phyloP scores from a whole-genome alignment of 495 filamentous ascomycete genomes.

The Trichocladium uniseriatum region DNA sequence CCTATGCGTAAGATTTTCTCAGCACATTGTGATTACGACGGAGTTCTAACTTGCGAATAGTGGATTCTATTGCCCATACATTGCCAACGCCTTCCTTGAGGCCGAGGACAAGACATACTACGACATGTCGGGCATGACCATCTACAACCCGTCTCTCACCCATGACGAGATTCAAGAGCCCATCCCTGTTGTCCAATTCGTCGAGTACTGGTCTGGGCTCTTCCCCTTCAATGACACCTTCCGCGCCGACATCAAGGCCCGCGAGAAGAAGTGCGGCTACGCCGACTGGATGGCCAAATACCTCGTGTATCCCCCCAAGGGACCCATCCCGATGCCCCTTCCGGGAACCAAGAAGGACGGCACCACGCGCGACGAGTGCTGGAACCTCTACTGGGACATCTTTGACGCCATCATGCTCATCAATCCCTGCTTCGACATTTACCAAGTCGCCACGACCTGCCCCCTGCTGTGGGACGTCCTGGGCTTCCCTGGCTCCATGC shows the following conservation, averaged over 20 bases:
- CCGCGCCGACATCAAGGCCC: conserved; percentile 45
- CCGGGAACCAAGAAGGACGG: conserved; percentile 16
- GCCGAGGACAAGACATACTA: conserved; percentile 57
- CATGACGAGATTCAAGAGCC: conserved; percentile 39
- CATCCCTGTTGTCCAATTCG: conserved; percentile 50
- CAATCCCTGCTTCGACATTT: conserved; percentile 78
- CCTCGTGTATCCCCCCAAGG: conserved; percentile 59
- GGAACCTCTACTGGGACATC: conserved; percentile 46
- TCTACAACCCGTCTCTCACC: conserved; percentile 60
- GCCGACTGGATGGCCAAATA: conserved; percentile 50
- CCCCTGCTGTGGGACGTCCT: conserved; percentile 64
- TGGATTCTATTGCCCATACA: conserved; percentile 71
- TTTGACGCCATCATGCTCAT: conserved; percentile 42
- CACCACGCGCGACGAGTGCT: conserved; percentile 20
- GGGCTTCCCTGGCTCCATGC: conserved; percentile 45
- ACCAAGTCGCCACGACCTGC: conserved; percentile 66
- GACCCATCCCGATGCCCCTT: conserved; percentile 40
- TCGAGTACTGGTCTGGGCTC: conserved; percentile 52
- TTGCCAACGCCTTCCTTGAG: conserved; percentile 65
- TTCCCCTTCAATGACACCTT: conserved; percentile 62
- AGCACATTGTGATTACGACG: background rate
- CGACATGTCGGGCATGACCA: conserved; percentile 55
- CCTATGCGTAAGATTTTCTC: conserved; percentile 42
- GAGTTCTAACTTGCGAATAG: background rate
- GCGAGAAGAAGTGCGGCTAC: conserved; percentile 55